Conservation (phyloP, 2,329 filamentous ascomycete species). For the Diaporthe amygdali region DNA sequence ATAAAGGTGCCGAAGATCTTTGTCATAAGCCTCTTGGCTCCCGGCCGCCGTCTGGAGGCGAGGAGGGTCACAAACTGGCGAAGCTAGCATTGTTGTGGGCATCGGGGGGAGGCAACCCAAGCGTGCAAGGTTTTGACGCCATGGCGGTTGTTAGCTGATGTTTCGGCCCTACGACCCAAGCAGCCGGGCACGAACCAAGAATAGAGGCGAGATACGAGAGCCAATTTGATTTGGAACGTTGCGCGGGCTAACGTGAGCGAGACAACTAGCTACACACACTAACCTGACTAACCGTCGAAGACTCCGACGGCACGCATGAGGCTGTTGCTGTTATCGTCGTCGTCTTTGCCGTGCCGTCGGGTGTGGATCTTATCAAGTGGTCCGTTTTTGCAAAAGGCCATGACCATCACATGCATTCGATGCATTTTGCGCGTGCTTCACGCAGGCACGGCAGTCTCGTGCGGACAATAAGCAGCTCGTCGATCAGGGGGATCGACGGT, state of each 20-base stretch:
- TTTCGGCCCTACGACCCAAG: constrained; percentile 5
- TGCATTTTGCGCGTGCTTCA: neutral
- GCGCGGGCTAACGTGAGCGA: constrained; percentile 1
- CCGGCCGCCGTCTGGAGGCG: neutral
- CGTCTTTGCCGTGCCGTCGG: neutral
- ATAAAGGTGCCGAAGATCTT: neutral
- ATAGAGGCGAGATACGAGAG: constrained; percentile 12
- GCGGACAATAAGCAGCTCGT: constrained; percentile 13
- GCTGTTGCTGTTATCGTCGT: neutral
- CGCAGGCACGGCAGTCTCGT: constrained; percentile 1
- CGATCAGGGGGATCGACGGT: constrained; percentile 21
- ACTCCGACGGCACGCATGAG: neutral
- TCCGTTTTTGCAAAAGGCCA: neutral
- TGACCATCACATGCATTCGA: neutral
- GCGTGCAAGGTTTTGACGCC: neutral
- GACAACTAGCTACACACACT: neutral
- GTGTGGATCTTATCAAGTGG: neutral
- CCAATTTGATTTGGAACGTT: neutral
- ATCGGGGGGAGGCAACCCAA: neutral
- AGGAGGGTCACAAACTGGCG: neutral
- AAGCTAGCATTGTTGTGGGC: neutral
- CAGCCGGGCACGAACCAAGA: constrained; percentile 11
- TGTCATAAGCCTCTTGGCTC: neutral
- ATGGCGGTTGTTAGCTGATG: neutral
- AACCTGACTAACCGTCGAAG: neutral